These are phyloP conservation scores for Tetracladium setigerum DNA, from an alignment of 495 filamentous ascomycete genomes.

Conservation along the genomic window DNA sequence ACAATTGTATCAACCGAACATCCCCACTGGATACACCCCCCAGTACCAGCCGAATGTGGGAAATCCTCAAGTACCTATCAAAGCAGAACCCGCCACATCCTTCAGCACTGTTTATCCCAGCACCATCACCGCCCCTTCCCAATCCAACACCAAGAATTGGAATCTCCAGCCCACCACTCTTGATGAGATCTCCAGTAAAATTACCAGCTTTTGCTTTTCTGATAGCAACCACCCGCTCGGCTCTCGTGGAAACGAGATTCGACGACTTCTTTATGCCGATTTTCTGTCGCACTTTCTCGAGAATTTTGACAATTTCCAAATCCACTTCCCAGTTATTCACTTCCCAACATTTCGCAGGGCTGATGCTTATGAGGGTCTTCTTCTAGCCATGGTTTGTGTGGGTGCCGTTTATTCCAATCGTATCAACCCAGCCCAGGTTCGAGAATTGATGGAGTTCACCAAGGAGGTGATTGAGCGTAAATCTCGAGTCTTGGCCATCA, in stretches of 20 bases:
- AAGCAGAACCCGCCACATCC: constrained; percentile 36
- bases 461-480: constrained; percentile 40
- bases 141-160: constrained; percentile 32
- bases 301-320: constrained; percentile 54
- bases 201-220: constrained; percentile 48
- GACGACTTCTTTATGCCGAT: constrained; percentile 45
- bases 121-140: constrained; percentile 27
- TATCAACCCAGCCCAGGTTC: constrained; percentile 42
- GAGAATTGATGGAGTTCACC: constrained; percentile 50
- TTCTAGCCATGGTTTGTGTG: constrained; percentile 56
- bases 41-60: constrained; percentile 48
- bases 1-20: constrained; percentile 64
- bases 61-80: constrained; percentile 45
- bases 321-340: constrained; percentile 63
- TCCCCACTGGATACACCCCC: constrained; percentile 53
- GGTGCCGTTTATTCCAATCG: constrained; percentile 59
- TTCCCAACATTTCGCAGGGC: constrained; percentile 56
- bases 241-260: constrained; percentile 32
- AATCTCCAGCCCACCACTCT: constrained; percentile 36
- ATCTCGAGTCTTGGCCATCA: constrained; percentile 35
- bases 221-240: constrained; percentile 25
- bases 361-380: constrained; percentile 49
- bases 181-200: constrained; percentile 41
- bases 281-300: constrained; percentile 56
- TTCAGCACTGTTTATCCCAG: constrained; percentile 33